Evolutionary conservation across 805 yeast genomes (phyloP).

Genomic region (Blastobotrys americana): DNA sequence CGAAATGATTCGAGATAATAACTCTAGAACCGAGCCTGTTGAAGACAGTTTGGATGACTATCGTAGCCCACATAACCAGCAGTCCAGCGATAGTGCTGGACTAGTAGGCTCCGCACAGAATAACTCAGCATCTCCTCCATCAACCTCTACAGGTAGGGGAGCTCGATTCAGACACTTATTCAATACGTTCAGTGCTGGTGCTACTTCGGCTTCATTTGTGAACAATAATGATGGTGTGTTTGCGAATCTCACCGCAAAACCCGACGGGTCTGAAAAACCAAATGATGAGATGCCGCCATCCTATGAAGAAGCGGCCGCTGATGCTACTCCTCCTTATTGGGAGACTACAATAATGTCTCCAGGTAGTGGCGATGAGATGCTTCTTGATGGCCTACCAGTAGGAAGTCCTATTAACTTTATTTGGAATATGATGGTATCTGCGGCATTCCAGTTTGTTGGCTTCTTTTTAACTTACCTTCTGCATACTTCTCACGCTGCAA

Average conservation of each 20-base stretch:
- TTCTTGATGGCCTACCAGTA: constrained; percentile 92
- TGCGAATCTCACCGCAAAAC: constrained; percentile 85
- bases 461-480: constrained; percentile 81
- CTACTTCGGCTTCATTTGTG: background rate
- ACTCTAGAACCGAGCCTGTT: background rate
- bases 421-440: constrained; percentile 84
- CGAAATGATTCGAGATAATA: background rate
- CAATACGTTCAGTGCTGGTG: background rate
- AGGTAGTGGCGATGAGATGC: constrained; percentile 73
- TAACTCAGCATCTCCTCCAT: background rate
- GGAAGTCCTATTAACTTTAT: constrained; percentile 82
- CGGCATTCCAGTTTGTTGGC: constrained; percentile 92
- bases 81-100: no score
- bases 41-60: background rate
- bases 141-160: background rate
- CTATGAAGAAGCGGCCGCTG: constrained; percentile 92
- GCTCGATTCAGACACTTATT: background rate
- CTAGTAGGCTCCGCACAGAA: no score
- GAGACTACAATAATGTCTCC: constrained; percentile 79
- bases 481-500: constrained; percentile 96
- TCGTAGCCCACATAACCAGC: background rate
- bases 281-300: constrained; percentile 65
- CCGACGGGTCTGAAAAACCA: constrained; percentile 39
- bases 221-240: constrained; percentile 75
- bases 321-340: constrained; percentile 95